Evolutionary conservation across 2,329 filamentous ascomycete genomes (phyloP), one percentile per base, ranked within the genome.

Genomic region (Microdochium nivale): DNA sequence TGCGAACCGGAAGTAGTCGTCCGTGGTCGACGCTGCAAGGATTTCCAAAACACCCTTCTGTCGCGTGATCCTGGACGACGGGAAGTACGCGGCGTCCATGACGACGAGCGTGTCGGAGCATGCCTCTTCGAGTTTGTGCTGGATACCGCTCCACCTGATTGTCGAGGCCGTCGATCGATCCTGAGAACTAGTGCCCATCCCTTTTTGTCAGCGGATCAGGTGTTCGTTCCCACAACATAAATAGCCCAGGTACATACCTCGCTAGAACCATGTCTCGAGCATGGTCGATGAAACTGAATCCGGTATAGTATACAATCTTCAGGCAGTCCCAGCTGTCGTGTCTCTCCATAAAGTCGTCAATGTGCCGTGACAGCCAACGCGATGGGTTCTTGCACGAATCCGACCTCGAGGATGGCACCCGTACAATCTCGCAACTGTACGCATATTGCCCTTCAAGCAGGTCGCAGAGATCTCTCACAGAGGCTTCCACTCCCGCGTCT

Each of bases 61-160:
- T 5, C 77, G 74, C 27, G 73, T 67, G 60, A 78, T 74, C 54
- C 71, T 75, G 2, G 75, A 73, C 9, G 76, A 77, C 1, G 78
- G 77, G 50, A 77, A 81, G 59, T 80, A 82, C 0, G 76, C 75
- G 5, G 78, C 73, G 62, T 83, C 79, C 76, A 83, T 79, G 32
- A 83, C 67, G 51, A 83, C 71, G 21, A 83, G 67, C 3, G 75
- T 78, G 59, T 83, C 79, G 2, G 78, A 73, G 27, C 68, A 69
- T 2, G 78, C 76, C 53, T 80, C 76, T 60, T 83, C 79, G 8
- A 83, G 66, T 16, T 75, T 74, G 54, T 76, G 74, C 59, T 82
- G 78, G 35, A 83, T 75, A 21, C 73, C 73, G 53, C 70, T 77
- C 79, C 79, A 83, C 48, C 77, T 67, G 48, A 81, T 77, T 5